Evolutionary conservation across 441 rosid species (phyloP).

Genomic region (Flueggea neowawraea): DNA sequence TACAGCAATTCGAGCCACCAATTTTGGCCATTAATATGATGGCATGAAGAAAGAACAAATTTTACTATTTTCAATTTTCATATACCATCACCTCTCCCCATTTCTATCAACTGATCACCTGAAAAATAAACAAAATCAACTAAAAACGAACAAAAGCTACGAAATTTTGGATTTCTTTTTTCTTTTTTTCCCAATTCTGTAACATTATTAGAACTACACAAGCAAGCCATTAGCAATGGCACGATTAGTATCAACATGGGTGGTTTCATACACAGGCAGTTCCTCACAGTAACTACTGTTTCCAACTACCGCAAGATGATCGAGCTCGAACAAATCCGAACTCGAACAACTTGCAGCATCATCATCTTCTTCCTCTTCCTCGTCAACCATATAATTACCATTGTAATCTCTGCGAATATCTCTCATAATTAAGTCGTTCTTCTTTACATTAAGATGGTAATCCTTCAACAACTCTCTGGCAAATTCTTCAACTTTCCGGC

Average conservation of each 20-base stretch:
- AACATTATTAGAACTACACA: conserved; percentile 18
- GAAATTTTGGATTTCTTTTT: background rate
- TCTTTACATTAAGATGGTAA: conserved; percentile 44
- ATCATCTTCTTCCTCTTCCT: conserved; percentile 32
- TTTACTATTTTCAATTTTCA: background rate
- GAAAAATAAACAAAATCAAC: background rate
- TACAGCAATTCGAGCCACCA: background rate
- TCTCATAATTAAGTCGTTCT: conserved; percentile 19
- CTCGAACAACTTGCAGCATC: conserved; percentile 76
- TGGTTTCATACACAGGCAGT: conserved; percentile 87
- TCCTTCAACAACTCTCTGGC: conserved; percentile 62
- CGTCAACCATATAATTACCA: conserved; percentile 21
- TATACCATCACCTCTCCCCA: conserved; percentile 5
- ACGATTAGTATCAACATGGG: conserved; percentile 62
- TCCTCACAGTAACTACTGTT: conserved; percentile 61
- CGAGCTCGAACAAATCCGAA: conserved; percentile 86
- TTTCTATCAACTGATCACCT: background rate
- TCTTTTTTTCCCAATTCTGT: conserved; percentile 7
- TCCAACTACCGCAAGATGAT: conserved; percentile 52
- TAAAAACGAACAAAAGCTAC: background rate
- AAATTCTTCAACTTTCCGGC: conserved; percentile 48
- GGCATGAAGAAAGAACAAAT: background rate
- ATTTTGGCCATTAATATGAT: background rate
- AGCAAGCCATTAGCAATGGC: conserved; percentile 67
- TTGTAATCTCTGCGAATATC: conserved; percentile 14